These are phyloP conservation scores for Tuber brumale DNA, from an alignment of 495 filamentous ascomycete genomes.

Conservation along the genomic window DNA sequence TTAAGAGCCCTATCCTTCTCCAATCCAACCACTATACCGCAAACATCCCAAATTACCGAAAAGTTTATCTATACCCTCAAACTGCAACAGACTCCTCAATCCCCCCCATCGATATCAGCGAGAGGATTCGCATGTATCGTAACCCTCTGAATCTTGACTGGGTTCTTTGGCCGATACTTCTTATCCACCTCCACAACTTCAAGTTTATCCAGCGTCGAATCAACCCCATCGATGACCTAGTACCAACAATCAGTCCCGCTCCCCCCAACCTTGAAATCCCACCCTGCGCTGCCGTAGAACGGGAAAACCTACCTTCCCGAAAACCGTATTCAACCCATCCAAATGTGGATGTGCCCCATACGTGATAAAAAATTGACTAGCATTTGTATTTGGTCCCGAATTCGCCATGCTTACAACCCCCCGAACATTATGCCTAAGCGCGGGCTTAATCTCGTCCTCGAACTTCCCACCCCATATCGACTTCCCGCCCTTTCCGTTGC, in stretches of 20 bases:
- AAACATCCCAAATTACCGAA: neutral
- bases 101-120: constrained; percentile 49
- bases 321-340: constrained; percentile 89
- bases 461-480: constrained; percentile 81
- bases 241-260: constrained; percentile 42
- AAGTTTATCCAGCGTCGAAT: constrained; percentile 62
- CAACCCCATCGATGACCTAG: constrained; percentile 53
- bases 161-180: constrained; percentile 74
- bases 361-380: constrained; percentile 88
- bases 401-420: constrained; percentile 95
- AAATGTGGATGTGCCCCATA: constrained; percentile 84
- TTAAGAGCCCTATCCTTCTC: neutral
- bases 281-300: constrained; percentile 43
- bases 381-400: constrained; percentile 76
- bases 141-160: constrained; percentile 62
- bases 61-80: neutral
- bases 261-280: constrained; percentile 45
- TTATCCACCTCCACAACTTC: constrained; percentile 78
- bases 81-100: constrained; percentile 17
- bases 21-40: neutral
- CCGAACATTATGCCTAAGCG: constrained; percentile 75
- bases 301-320: constrained; percentile 66
- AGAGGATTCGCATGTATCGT: constrained; percentile 93
- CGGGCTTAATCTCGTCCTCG: constrained; percentile 86
- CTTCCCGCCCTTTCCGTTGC: constrained; percentile 63